Conservation (phyloP, 768 basidiomycete species). For the Serpula lacrymans region DNA sequence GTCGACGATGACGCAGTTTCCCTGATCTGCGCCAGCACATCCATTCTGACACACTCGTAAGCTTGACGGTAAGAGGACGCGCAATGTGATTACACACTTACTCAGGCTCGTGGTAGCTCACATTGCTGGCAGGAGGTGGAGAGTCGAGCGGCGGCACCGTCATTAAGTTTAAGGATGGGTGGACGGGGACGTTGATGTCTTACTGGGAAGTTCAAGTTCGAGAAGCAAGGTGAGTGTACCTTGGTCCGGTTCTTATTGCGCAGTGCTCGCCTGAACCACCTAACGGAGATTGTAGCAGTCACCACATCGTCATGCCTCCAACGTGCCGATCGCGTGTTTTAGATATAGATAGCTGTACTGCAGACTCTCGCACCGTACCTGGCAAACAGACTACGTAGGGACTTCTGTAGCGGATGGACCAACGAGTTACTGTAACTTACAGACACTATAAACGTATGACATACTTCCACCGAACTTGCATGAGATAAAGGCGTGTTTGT, state of each 20-base stretch:
- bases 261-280: no score
- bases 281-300: no score
- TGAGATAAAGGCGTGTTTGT: no score
- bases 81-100: no score
- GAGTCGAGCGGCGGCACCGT: conserved; percentile 22
- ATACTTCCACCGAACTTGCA: no score
- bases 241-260: no score
- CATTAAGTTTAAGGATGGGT: conserved; percentile 2
- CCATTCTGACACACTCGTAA: conserved; percentile 15
- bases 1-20: conserved; percentile 45
- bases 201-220: no score
- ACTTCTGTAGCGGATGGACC: background rate
- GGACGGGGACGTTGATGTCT: conserved; percentile 4
- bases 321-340: conserved; percentile 20
- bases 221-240: no score
- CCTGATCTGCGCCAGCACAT: conserved; percentile 38
- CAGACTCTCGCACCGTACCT: conserved; percentile 1
- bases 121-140: conserved; percentile 13
- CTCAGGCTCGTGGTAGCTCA: conserved; percentile 1
- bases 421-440: background rate
- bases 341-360: no score
- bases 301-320: no score
- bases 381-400: background rate
- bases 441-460: conserved; percentile 1
- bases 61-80: conserved; percentile 8